Base-by-base conservation (phyloP, 179 eudicot species). In the Silene coronaria region DNA sequence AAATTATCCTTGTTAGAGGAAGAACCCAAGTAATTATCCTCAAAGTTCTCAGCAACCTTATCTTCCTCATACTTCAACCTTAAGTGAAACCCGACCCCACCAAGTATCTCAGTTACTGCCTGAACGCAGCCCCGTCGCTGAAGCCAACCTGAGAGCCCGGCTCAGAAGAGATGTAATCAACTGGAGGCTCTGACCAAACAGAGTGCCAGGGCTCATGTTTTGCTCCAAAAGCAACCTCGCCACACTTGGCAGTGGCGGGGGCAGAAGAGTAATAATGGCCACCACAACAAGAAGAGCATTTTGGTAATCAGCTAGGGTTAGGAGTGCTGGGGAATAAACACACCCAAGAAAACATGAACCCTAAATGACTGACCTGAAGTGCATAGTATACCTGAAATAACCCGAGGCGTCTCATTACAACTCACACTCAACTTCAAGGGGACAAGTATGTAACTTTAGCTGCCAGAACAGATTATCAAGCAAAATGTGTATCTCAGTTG, bases 31-130 rank as follows among this genome's bases (percentile, higher is more conserved):
- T 82, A 21, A 24, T 84, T 86, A 13, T 79, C 84, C 55, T 86
- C 89, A 62, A 73, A 80, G 58, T 82, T 82, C 76, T 87, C 89
- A 12, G 74, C 81, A 67, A 83, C 62, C 81, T 68, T 84, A 10
- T 78, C 86, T 34, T 87, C 89, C 70, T 88, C 88, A 63, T 78
- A 77, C 82, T 81, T 84, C 81, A 88, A 26, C 24, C 89, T 89
- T 71, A 87, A 89, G 0, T 84, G 87, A 78, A 89, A 77, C n/a
- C 81, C 80, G 72, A 89, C 23, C 21, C 91, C 96, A 61, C 88
- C 92, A 14, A 90, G 59, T 0, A 77, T 86, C 58, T 92, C 92
- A 0, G 89, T 84, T 21, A 83, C 80, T 0, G 84, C 90, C 69
- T 90, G 27, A 16, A 30, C 80, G 84, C 72, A 42, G 76, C 34